Evolutionary conservation across 75 land plant species (phyloP).

Genomic region (Cryptomeria japonica): DNA sequence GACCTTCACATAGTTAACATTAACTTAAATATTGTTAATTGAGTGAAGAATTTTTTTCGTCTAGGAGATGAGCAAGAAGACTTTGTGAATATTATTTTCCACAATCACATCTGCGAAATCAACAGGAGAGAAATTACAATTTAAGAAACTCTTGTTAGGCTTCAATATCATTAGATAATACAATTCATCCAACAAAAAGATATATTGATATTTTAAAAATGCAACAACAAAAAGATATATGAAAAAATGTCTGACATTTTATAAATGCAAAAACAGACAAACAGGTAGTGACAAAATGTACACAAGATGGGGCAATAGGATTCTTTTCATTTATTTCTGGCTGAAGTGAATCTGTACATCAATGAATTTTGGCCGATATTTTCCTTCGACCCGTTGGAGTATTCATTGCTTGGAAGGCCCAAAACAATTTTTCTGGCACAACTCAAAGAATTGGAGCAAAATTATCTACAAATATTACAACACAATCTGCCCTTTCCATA

Average conservation of each 20-base stretch:
- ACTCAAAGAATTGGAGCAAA: slow-evolving; percentile 11
- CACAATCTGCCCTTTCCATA: background rate
- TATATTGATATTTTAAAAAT: too few relatives aligned
- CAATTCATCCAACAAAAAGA: background rate
- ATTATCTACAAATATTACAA: slow-evolving; percentile 15
- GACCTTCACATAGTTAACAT: background rate
- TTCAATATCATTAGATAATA: background rate
- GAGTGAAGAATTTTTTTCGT: background rate
- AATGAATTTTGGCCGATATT: slow-evolving; percentile 9
- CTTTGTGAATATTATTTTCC: background rate
- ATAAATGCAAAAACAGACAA: background rate
- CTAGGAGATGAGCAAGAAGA: background rate
- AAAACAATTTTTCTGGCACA: slow-evolving; percentile 3
- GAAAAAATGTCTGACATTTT: too few relatives aligned
- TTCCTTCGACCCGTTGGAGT: slow-evolving; percentile 11
- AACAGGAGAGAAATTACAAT: background rate
- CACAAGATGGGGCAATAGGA: background rate
- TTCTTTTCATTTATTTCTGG: background rate
- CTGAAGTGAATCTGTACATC: slow-evolving; percentile 13
- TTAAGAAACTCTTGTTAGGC: background rate
- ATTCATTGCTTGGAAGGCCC: slow-evolving; percentile 1
- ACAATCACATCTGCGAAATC: background rate
- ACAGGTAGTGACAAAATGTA: background rate
- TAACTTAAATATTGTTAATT: background rate
- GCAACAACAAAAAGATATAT: too few relatives aligned